Evolutionary conservation across 169 alveolate species (phyloP), one percentile per base, ranked within the genome.

Genomic region (Plasmodium gonderi): DNA sequence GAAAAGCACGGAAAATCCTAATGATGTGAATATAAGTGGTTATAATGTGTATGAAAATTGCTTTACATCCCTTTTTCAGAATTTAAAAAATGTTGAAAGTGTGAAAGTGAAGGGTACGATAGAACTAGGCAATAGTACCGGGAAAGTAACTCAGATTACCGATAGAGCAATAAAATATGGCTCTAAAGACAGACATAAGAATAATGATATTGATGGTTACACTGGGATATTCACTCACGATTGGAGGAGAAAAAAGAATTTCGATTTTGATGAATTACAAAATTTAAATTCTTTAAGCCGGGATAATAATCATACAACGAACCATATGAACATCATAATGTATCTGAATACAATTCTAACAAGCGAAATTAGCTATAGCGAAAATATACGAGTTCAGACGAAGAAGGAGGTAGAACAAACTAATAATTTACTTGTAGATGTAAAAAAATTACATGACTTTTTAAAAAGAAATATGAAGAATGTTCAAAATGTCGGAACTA

Each of bases 321-420:
- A 85, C 20, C 77, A 85, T 2, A 47, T 85, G 78, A 72, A 64
- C 40, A 36, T 85, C 26, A 85, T 85, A 26, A 26, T 44, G 17
- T 49, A 54, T 74, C 65, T 85, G 33, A 85, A 54, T 20, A 74
- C 17, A 33, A 72, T 85, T 4, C 44, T 85, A 85, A 74, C 85
- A 20, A 49, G 67, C 8, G 92, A 85, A 85, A 54, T 85, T 33
- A 72, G 47, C 6, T 26, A 44, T 31, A 49, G 68, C 33, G 87
- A 85, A 36, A 11, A 29, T 47, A n/a, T 85, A 8, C 60, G 69
- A 17, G 44, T 20, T 14, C 40, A 14, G 49, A 42, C 49, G 6
- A 74, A 74, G 36, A 45, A 12, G 23, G 31, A 74, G 29, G 65
- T 17, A 49, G 68, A 69, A 36, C 65, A 45, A 36, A 74, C 67